A percentile compares a stretch with the other conserved stretches of the same genome.
Conservation (phyloP, 345 rosid species). For the Sapria himalayana region DNA sequence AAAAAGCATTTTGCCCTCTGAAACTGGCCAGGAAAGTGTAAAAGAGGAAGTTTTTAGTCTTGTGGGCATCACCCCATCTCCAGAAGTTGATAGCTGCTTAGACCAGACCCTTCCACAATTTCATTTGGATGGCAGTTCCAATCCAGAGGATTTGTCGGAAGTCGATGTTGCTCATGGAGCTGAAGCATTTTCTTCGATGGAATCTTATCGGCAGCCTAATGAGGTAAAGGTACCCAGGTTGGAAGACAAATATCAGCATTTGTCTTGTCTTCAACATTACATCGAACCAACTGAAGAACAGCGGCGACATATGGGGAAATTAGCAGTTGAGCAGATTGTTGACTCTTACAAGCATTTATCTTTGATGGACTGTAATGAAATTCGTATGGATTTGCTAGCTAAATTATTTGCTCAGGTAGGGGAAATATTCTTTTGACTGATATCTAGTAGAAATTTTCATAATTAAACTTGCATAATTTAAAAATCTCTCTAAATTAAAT, state of each 20-base stretch:
- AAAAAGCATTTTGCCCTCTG: constrained; percentile 22
- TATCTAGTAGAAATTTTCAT: background rate
- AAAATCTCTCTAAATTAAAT: no score
- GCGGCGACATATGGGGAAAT: constrained; percentile 24
- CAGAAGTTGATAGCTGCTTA: constrained; percentile 26
- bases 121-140: constrained; percentile 26
- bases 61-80: constrained; percentile 19
- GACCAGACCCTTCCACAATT: constrained; percentile 26
- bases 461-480: no score
- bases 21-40: constrained; percentile 20
- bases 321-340: constrained; percentile 54
- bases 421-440: background rate
- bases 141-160: constrained; percentile 21
- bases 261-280: constrained; percentile 46
- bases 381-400: constrained; percentile 51
- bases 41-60: constrained; percentile 25
- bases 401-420: constrained; percentile 72
- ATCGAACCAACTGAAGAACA: constrained; percentile 52
- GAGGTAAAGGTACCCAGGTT: constrained; percentile 18
- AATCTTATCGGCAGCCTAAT: constrained; percentile 28
- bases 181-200: constrained; percentile 20
- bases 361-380: constrained; percentile 29
- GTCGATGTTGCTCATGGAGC: constrained; percentile 22
- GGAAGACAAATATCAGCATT: constrained; percentile 51
- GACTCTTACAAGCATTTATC: constrained; percentile 40